Base-by-base conservation (phyloP, 345 rosid genomes). In the Lagerstroemia speciosa region DNA sequence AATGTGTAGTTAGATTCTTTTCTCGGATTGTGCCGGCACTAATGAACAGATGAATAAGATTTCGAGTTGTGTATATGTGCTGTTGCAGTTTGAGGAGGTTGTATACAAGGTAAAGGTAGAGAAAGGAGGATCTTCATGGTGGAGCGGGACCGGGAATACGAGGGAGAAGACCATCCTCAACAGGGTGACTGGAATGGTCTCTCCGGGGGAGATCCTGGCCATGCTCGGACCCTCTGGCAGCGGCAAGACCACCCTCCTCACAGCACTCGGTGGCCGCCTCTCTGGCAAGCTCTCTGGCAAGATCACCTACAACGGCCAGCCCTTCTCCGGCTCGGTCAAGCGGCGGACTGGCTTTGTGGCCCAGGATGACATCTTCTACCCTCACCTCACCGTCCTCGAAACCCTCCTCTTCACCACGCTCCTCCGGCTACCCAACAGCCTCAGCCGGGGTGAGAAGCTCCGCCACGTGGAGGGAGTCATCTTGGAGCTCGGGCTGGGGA, bases 201-300 rank as follows among this genome's bases (percentile, higher is more conserved):
- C 81, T 58, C 97, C 99, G 3, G 99, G 97, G 52, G 97, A 94
- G 83, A 79, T 94, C 70, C 82, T 94, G 31, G 99, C 99, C 20
- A 91, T 94, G 97, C 78, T 94, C 36, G 99, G 99, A 11, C 99
- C 99, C 43, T 94, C 99, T 0, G 99, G 99, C 6, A 94, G 99
- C 73, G 99, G 99, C 67, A 94, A 94, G 83, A 94, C 99, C 69
- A 94, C 97, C 66, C 99, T 94, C 68, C 90, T 94, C 6, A 91
- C 95, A 5, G 99, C 99, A 46, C 93, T 94, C 0, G 99, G 99
- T 0, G 97, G 99, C 74, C 96, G 99, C 32, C 95, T 91, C 66
- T 73, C 75, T 0, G 90, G 87, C 24, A 88, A 82, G 65, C 69
- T 84, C 64, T 83, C 93, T 0, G 99, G 99, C 16, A 89, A 86